Evolutionary conservation across 192 early-diverging fungal species (phyloP).

Genomic region (Powellomyces hirtus): DNA sequence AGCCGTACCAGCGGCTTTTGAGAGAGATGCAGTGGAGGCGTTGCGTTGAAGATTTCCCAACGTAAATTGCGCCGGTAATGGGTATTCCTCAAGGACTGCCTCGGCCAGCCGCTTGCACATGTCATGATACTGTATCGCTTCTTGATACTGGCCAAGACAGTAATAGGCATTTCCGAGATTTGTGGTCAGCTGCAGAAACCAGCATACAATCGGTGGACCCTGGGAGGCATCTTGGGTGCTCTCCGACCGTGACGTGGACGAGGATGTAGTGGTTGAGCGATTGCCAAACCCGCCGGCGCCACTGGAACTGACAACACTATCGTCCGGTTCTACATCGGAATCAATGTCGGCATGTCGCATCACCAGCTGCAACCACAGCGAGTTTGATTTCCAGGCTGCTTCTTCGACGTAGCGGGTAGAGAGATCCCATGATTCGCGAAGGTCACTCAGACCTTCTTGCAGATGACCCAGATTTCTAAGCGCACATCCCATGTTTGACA

Average conservation of each 20-base stretch:
- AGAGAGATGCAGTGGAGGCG: slow-evolving; percentile 20
- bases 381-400: slow-evolving; percentile 17
- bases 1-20: not conserved
- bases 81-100: slow-evolving; percentile 50
- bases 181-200: slow-evolving; percentile 49
- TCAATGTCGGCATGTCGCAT: slow-evolving; percentile 39
- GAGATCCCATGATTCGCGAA: slow-evolving; percentile 35
- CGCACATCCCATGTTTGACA: slow-evolving; percentile 39
- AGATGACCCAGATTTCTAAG: slow-evolving; percentile 29
- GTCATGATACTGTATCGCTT: slow-evolving; percentile 47
- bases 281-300: slow-evolving; percentile 3
- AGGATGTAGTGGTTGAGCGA: not conserved
- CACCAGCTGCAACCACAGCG: slow-evolving; percentile 44
- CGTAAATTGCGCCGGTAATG: slow-evolving; percentile 36
- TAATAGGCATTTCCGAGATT: slow-evolving; percentile 51
- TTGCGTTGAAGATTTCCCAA: slow-evolving; percentile 12
- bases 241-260: not conserved
- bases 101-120: slow-evolving; percentile 47
- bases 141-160: slow-evolving; percentile 39
- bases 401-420: slow-evolving; percentile 36
- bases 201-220: slow-evolving; percentile 55
- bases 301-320: not conserved
- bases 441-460: slow-evolving; percentile 29
- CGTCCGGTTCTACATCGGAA: slow-evolving; percentile 22
- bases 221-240: slow-evolving; percentile 25